A percentile compares a stretch with the other conserved stretches of the same genome.
Conservation (phyloP, 768 basidiomycete species). For the Rhodotorula babjevae region DNA sequence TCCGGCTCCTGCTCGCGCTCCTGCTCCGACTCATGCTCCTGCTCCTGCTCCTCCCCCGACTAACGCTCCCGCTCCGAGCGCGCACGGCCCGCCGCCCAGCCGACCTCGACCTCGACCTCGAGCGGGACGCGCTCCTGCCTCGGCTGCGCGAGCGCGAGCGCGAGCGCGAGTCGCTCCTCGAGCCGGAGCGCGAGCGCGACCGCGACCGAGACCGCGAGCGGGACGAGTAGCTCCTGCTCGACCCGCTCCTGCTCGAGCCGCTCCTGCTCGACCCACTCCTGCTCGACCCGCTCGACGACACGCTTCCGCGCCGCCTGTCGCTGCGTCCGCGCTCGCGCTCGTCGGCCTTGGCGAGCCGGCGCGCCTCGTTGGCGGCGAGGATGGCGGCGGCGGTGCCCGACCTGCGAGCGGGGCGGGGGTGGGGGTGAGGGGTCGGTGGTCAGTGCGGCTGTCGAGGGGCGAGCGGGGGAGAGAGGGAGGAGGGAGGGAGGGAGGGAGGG, state of each 20-base stretch:
- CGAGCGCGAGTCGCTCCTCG: background rate
- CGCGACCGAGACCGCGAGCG: background rate
- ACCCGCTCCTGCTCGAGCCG: constrained; percentile 6
- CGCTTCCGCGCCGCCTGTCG: background rate
- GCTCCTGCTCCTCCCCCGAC: background rate
- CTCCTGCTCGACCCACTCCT: background rate
- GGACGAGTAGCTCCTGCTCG: background rate
- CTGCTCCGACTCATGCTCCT: background rate
- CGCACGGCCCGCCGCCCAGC: too few relatives aligned
- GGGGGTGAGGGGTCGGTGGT: too few relatives aligned
- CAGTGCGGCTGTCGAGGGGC: too few relatives aligned
- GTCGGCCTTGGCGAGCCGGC: constrained; percentile 15
- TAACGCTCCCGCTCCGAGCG: background rate
- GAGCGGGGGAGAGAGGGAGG: too few relatives aligned
- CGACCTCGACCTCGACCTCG: background rate
- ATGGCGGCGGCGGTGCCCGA: constrained; percentile 36
- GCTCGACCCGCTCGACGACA: constrained; percentile 3
- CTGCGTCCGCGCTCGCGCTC: constrained; percentile 2
- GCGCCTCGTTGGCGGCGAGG: constrained; percentile 37
- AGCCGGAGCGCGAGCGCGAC: background rate
- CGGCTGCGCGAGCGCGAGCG: background rate
- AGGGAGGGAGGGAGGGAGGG: background rate
- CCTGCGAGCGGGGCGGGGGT: background rate
- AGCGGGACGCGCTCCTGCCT: background rate
- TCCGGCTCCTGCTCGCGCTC: background rate